phyloP scores from a whole-genome alignment of 225 moss, liverwort and hornwort genomes.

The Pleurozium schreberi region DNA sequence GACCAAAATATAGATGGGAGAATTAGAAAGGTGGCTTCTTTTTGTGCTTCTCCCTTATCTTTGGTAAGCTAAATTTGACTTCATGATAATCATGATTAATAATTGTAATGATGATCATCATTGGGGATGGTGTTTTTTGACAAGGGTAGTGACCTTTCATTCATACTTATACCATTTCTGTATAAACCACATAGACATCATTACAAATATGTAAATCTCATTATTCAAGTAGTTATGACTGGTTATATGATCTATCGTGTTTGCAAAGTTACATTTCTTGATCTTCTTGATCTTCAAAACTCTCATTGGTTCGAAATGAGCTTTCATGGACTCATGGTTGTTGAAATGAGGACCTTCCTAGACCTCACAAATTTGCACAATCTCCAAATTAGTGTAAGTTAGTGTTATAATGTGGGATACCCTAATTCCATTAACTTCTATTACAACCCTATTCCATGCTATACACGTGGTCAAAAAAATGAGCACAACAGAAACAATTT shows the following conservation, averaged over 20 bases:
- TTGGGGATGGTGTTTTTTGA: background rate
- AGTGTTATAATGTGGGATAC: background rate
- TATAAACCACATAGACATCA: too few species aligned
- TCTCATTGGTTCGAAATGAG: too few species aligned
- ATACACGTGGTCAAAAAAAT: too few species aligned
- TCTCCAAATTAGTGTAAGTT: background rate
- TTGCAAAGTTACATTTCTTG: too few species aligned
- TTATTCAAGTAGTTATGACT: background rate
- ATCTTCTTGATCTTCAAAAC: background rate
- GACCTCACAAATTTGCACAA: too few species aligned
- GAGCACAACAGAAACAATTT: accelerated
- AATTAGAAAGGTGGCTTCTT: background rate
- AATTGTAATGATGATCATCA: background rate
- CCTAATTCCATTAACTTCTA: background rate
- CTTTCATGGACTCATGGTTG: background rate
- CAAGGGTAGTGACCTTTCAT: too few species aligned
- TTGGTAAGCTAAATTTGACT: background rate
- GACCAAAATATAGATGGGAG: background rate
- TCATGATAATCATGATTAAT: too few species aligned
- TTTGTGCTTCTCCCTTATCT: background rate
- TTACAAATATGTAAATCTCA: background rate
- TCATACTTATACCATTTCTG: too few species aligned
- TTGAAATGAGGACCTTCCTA: accelerated
- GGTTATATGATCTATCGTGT: background rate
- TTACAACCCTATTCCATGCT: background rate